Evolutionary conservation across 2,329 filamentous ascomycete genomes (phyloP).

Genomic region (Nothomitra cinnamomea): DNA sequence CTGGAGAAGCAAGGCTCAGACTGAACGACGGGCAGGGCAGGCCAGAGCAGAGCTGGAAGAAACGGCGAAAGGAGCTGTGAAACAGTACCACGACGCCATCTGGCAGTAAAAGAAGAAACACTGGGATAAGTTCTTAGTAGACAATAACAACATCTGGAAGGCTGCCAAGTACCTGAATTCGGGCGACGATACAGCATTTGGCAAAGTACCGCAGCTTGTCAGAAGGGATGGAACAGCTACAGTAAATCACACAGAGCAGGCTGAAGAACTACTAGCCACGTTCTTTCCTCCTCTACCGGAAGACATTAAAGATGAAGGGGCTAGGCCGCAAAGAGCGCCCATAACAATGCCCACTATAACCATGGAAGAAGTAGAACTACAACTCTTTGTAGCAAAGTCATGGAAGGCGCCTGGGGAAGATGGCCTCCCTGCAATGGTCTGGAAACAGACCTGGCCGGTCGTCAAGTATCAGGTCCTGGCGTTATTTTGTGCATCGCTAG

Average conservation of each 20-base stretch:
- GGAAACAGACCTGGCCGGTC: conserved; percentile 10
- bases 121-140: conserved; percentile 16
- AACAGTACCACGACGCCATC: neutral
- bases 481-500: conserved; percentile 13
- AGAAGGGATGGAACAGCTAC: conserved; percentile 12
- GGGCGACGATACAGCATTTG: too few species aligned
- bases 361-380: conserved; percentile 12
- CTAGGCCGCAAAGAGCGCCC: conserved; percentile 10
- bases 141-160: conserved; percentile 17
- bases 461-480: conserved; percentile 12
- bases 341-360: conserved; percentile 11
- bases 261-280: conserved; percentile 11
- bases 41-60: neutral
- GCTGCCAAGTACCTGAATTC: conserved; percentile 17
- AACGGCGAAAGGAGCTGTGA: neutral
- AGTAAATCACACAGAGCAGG: conserved; percentile 10
- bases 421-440: conserved; percentile 10
- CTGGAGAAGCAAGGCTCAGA: neutral
- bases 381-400: conserved; percentile 11
- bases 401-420: conserved; percentile 13
- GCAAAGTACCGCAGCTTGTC: conserved; percentile 13
- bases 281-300: conserved; percentile 10
- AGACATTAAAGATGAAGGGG: conserved; percentile 12
- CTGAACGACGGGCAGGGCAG: neutral
- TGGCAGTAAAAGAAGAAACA: too few species aligned